Evolutionary conservation across 805 yeast species (phyloP).

Genomic region (Yarrowia deformans): DNA sequence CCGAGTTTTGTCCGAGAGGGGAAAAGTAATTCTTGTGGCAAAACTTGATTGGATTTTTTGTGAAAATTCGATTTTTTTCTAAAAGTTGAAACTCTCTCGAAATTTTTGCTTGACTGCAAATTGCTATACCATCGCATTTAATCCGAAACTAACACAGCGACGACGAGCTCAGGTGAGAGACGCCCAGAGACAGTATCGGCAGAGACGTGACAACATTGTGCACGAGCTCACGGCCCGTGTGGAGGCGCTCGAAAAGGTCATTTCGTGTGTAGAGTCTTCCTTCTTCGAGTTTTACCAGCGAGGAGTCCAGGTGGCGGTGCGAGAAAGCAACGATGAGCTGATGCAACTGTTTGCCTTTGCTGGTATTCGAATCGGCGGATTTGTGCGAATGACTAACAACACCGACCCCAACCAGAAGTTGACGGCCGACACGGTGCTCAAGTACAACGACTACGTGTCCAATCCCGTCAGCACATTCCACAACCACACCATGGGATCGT

Average conservation of each 20-base stretch:
- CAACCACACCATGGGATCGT: constrained; percentile 11
- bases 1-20: constrained; percentile 16
- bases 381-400: constrained; percentile 27
- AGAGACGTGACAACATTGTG: constrained; percentile 41
- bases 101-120: no score
- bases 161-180: constrained; percentile 43
- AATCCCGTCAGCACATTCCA: constrained; percentile 22
- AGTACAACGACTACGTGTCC: constrained; percentile 34
- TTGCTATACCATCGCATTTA: neutral
- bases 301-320: constrained; percentile 41
- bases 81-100: no score
- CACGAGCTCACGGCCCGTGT: constrained; percentile 40
- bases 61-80: no score
- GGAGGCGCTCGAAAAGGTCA: constrained; percentile 31
- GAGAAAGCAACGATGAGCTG: constrained; percentile 40
- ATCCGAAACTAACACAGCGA: constrained; percentile 36
- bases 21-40: constrained; percentile 1
- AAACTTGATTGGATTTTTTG: neutral
- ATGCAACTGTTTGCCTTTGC: constrained; percentile 40
- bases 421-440: constrained; percentile 29
- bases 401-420: constrained; percentile 27
- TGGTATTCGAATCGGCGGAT: constrained; percentile 40
- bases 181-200: constrained; percentile 43
- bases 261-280: constrained; percentile 38
- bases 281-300: constrained; percentile 41